Base-by-base conservation (phyloP, 164 flowering plant genomes). In the Malania oleifera region DNA sequence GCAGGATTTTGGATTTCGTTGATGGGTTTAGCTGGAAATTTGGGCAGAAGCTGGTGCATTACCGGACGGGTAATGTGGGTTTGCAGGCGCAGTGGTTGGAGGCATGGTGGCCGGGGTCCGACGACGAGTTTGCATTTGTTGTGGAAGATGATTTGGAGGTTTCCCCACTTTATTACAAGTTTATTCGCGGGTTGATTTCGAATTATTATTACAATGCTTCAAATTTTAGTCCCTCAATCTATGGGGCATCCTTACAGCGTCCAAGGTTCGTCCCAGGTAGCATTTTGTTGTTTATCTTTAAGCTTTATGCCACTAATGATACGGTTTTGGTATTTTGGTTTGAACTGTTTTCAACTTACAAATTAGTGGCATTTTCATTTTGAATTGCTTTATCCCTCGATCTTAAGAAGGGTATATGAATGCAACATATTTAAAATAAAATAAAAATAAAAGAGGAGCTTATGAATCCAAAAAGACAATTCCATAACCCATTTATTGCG, bases 21-120 rank as follows among this genome's bases (percentile, higher is more conserved):
- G 99, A 87, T 72, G 79, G 78, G 61, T 90, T 93, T 51, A 57
- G 28, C 24, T 93, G 97, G 97, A 56, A 37, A 12, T 78, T 61
- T 54, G 96, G 99, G 18, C 75, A 80, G 29, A 90, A 93, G 75
- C 11, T 90, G 22, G 87, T 93, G 70, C 99, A 93, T 69, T 90
- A 82, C 57, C 57, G 99, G 73, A 86, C 92, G 7, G 70, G 53
- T 46, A 93, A 93, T 64, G 97, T 66, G 5, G 97, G 99, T 0
- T 70, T 93, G 73, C 99, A 93, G 76, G 90, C 87, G 17, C 99
- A 93, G 82, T 93, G 99, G 99, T 57, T 93, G 52, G 97, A 93
- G 75, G 83, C 97, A 0, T 93, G 99, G 96, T 93, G 97, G 97
- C 97, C 98, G 8, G 58, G 70, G 20, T 79, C 85, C 1, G 92